These are phyloP conservation scores for Aspergillus tamarii DNA, from an alignment of 2,329 filamentous ascomycete species.

Conservation along the genomic window DNA sequence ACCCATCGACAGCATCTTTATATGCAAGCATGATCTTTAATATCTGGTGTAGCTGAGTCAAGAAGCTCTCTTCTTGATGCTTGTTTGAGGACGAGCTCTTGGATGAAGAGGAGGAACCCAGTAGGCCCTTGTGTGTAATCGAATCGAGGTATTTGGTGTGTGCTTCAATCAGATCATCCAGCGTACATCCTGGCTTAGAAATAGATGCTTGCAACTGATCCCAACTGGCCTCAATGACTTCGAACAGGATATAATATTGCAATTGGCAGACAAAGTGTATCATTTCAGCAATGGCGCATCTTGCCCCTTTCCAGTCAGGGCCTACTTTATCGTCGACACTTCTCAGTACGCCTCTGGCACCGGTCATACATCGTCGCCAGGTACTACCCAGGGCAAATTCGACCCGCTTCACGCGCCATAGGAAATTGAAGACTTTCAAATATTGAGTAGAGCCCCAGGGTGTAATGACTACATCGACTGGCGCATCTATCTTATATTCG, in stretches of 20 bases:
- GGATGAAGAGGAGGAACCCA: slow-evolving; percentile 65
- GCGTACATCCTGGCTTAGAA: slow-evolving; percentile 80
- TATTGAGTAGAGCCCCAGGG: slow-evolving; percentile 96
- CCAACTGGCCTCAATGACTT: slow-evolving; percentile 97
- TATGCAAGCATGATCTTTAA: slow-evolving; percentile 93
- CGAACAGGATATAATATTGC: slow-evolving; percentile 98
- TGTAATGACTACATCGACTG: slow-evolving; percentile 94
- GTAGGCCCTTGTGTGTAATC: slow-evolving; percentile 93
- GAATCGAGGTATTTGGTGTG: slow-evolving; percentile 88
- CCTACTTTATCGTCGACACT: slow-evolving; percentile 72
- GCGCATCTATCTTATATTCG: slow-evolving; percentile 97
- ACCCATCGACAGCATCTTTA: slow-evolving; percentile 87
- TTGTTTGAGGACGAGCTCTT: slow-evolving; percentile 36
- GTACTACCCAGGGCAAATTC: slow-evolving; percentile 90
- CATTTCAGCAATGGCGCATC: slow-evolving; percentile 93
- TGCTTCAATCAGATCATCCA: slow-evolving; percentile 92
- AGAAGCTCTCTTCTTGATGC: slow-evolving; percentile 74
- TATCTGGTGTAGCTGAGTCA: slow-evolving; percentile 87
- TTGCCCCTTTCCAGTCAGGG: slow-evolving; percentile 85
- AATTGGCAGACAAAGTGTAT: slow-evolving; percentile 96
- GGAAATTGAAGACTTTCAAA: slow-evolving; percentile 97
- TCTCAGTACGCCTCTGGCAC: slow-evolving; percentile 84
- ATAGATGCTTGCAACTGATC: slow-evolving; percentile 83
- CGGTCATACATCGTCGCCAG: slow-evolving; percentile 96
- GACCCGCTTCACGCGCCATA: slow-evolving; percentile 97